Percentiles rank a stretch among this genome's conserved stretches.
Conservation (phyloP, 805 yeast genomes). For the Ogataea saltuana region DNA sequence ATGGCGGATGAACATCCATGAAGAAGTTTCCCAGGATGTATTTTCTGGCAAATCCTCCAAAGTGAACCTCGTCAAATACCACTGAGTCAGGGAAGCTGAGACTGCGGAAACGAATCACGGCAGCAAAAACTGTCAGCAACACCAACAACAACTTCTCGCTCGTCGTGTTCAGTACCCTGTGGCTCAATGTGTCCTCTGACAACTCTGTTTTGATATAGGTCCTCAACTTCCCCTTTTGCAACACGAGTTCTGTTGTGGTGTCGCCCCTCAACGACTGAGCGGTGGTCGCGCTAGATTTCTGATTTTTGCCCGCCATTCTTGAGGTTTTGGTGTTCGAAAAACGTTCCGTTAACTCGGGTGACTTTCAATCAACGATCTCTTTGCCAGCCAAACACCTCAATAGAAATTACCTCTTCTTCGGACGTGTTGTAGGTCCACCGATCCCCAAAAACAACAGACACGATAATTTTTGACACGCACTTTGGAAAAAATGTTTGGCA, state of each 20-base stretch:
- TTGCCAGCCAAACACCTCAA: too few species aligned
- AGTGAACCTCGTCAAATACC: slow-evolving; percentile 97
- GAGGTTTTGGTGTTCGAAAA: not conserved
- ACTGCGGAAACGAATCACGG: slow-evolving; percentile 58
- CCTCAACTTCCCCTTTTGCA: slow-evolving; percentile 53
- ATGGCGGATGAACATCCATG: slow-evolving; percentile 89
- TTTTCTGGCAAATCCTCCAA: slow-evolving; percentile 95
- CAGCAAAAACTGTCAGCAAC: slow-evolving; percentile 46
- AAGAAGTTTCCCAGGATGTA: slow-evolving; percentile 72
- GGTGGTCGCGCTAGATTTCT: not conserved
- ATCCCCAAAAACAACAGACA: too few species aligned
- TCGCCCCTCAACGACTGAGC: slow-evolving; percentile 12
- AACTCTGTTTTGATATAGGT: slow-evolving; percentile 56
- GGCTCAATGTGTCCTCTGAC: slow-evolving; percentile 38
- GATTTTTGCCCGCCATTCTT: slow-evolving; percentile 4
- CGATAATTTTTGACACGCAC: slow-evolving; percentile 3
- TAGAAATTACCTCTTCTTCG: too few species aligned
- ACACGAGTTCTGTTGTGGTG: slow-evolving; percentile 44
- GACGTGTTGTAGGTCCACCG: too few species aligned
- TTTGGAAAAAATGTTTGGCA: not conserved
- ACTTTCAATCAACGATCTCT: too few species aligned
- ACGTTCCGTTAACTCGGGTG: too few species aligned
- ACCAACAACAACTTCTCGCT: slow-evolving; percentile 44
- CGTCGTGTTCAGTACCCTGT: slow-evolving; percentile 41
- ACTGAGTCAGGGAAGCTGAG: slow-evolving; percentile 76